Conservation (phyloP, 257 asterid genomes). For the Nicotiana knightiana region DNA sequence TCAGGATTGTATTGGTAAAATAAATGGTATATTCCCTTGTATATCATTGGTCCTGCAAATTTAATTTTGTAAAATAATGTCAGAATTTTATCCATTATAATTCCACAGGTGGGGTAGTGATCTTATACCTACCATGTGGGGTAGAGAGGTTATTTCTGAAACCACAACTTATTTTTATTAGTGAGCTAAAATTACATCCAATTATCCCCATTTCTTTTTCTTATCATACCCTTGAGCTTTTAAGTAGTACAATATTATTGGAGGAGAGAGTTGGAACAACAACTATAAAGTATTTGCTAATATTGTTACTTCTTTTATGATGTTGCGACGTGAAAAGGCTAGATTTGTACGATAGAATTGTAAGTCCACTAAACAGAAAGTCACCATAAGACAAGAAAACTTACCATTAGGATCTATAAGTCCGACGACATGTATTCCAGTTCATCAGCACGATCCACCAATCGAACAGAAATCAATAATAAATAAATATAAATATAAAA, state of each 20-base stretch:
- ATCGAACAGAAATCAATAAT: not conserved
- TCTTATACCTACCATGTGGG: too few species aligned
- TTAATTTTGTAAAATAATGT: not conserved
- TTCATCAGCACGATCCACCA: not conserved
- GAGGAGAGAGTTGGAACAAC: not conserved
- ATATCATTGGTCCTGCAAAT: slow-evolving; percentile 45
- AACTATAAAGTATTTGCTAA: not conserved
- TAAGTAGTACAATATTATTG: not conserved
- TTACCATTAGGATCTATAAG: slow-evolving; percentile 69
- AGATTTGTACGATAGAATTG: not conserved
- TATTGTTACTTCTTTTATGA: not conserved
- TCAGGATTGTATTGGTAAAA: slow-evolving; percentile 24
- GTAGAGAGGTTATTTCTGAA: too few species aligned
- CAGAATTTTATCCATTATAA: not conserved
- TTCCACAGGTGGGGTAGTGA: not conserved
- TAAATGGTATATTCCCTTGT: slow-evolving; percentile 7
- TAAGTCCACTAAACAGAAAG: not conserved
- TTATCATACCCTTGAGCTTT: not conserved
- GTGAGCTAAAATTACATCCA: not conserved
- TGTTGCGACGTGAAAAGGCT: not conserved
- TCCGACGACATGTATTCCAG: not conserved
- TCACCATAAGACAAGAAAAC: not conserved
- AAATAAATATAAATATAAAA: not conserved
- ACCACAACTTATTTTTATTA: not conserved
- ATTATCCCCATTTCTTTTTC: not conserved